phyloP scores from a whole-genome alignment of 2,329 filamentous ascomycete species.

The Trichoderma asperellum region DNA sequence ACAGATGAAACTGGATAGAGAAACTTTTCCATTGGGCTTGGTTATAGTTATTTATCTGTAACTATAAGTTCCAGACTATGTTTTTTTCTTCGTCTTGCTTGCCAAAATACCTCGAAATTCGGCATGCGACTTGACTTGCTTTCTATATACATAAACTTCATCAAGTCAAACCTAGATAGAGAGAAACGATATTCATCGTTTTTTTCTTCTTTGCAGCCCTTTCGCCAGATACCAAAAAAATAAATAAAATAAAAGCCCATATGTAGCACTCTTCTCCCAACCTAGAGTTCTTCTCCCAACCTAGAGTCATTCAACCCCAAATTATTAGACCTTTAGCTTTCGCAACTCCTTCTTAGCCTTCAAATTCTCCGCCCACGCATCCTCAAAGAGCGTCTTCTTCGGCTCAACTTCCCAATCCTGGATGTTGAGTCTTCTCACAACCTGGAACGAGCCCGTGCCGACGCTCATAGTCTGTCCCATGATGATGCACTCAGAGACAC shows the following conservation, averaged over 20 bases:
- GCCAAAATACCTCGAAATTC: background rate
- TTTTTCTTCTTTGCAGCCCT: background rate
- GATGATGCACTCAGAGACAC: slow-evolving; percentile 95
- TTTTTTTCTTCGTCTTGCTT: background rate
- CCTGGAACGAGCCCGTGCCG: slow-evolving; percentile 89
- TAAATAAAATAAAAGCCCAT: background rate
- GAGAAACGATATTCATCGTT: background rate
- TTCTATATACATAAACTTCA: slow-evolving; percentile 1
- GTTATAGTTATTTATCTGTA: background rate
- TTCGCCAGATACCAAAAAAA: background rate
- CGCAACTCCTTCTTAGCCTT: slow-evolving; percentile 26
- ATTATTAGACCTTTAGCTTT: slow-evolving; percentile 8
- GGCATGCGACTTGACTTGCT: background rate
- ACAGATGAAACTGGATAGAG: background rate
- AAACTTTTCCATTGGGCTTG: background rate
- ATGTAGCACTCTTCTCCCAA: background rate
- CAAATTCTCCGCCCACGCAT: slow-evolving; percentile 55
- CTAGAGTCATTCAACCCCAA: background rate
- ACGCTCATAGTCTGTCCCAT: slow-evolving; percentile 94
- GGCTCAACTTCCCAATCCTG: slow-evolving; percentile 59
- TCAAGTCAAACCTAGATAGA: background rate
- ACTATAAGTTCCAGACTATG: background rate
- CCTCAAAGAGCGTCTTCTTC: slow-evolving; percentile 72
- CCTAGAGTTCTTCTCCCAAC: background rate
- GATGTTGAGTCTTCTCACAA: slow-evolving; percentile 77